Percentiles rank a stretch among this genome's conserved stretches.
These are phyloP conservation scores for Aotearoamyces nothofagi DNA, from an alignment of 2,329 filamentous ascomycete species.

Conservation along the genomic window DNA sequence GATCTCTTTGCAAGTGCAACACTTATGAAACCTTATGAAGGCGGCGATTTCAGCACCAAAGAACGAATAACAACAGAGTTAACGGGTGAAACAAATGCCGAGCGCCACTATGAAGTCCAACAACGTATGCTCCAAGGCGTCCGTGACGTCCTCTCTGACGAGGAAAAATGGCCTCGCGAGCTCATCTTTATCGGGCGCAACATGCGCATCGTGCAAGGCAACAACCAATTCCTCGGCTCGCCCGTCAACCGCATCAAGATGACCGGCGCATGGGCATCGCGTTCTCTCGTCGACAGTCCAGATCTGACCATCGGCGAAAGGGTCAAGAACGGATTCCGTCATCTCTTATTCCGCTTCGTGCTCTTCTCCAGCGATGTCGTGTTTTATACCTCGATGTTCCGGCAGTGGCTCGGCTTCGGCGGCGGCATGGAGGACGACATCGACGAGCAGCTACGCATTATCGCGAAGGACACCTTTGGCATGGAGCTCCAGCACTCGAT, in stretches of 20 bases:
- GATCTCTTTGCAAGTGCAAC: slow-evolving; percentile 89
- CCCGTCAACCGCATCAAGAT: slow-evolving; percentile 82
- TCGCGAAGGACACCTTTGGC: slow-evolving; percentile 75
- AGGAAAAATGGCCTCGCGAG: slow-evolving; percentile 54
- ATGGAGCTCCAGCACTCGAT: slow-evolving; percentile 79
- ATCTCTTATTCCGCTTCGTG: slow-evolving; percentile 70
- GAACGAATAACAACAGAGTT: slow-evolving; percentile 38
- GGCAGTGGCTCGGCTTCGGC: slow-evolving; percentile 62
- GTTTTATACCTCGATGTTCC: slow-evolving; percentile 68
- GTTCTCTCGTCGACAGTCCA: slow-evolving; percentile 63
- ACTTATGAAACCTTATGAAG: slow-evolving; percentile 78
- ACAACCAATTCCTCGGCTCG: slow-evolving; percentile 58
- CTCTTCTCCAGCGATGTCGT: slow-evolving; percentile 62
- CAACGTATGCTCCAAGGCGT: slow-evolving; percentile 49
- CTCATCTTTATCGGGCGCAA: slow-evolving; percentile 62
- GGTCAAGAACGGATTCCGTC: slow-evolving; percentile 54
- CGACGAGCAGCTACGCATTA: slow-evolving; percentile 70
- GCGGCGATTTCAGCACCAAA: slow-evolving; percentile 59
- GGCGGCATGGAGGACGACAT: slow-evolving; percentile 90
- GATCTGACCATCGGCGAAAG: slow-evolving; percentile 48
- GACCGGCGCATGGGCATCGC: slow-evolving; percentile 78
- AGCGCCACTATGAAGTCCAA: slow-evolving; percentile 63
- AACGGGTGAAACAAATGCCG: slow-evolving; percentile 35
- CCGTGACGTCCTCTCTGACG: slow-evolving; percentile 49
- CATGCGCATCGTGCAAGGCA: slow-evolving; percentile 57